Evolutionary conservation across 1,139 yeast genomes (phyloP), one percentile per base, ranked within the genome.

Genomic region (Schizosaccharomyces versatilis): DNA sequence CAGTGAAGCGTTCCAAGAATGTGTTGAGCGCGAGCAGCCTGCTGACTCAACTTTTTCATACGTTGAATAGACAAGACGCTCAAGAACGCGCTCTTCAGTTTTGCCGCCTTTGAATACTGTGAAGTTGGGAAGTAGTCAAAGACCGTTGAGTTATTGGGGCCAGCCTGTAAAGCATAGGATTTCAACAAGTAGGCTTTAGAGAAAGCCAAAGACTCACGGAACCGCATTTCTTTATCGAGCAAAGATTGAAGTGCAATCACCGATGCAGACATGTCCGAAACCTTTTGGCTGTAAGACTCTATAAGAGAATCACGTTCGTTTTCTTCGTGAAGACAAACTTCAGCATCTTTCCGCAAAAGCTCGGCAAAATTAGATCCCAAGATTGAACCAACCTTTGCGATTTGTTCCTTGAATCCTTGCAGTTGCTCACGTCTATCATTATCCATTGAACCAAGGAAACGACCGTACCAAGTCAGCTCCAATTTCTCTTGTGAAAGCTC

Each of bases 61-160:
- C 49, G 49, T 32, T 44, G 49, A 8, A 44, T n/a, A 3, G 49
- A 44, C 38, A 44, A 19, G 49, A 44, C 49, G n/a, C 49, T 19
- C 9, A 44, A 32, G 5, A 44, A 24, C n/a, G 32, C 38, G n/a
- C 38, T 19, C n/a, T 36, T 32, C 15, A 44, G 38, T 6, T 14
- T 19, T 24, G 38, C 10, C 36, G 9, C 14, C n/a, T 24, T 44
- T 2, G n/a, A 6, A 14, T 39, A 39, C 12, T 6, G 14, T 3
- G 41, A 12, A 39, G 12, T 12, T 6, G 12, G 14, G 12, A 39
- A 39, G 6, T 39, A 39, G 14, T 39, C 14, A 3, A 14, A 14
- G 41, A 39, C 12, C 14, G 14, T 39, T 3, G 41, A 14, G 3
- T 39, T 12, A 6, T 12, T 14, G 19, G 15, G 32, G 36, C 38